Base-by-base conservation (phyloP, 2,329 filamentous ascomycete species). In the Aspergillus sp. region DNA sequence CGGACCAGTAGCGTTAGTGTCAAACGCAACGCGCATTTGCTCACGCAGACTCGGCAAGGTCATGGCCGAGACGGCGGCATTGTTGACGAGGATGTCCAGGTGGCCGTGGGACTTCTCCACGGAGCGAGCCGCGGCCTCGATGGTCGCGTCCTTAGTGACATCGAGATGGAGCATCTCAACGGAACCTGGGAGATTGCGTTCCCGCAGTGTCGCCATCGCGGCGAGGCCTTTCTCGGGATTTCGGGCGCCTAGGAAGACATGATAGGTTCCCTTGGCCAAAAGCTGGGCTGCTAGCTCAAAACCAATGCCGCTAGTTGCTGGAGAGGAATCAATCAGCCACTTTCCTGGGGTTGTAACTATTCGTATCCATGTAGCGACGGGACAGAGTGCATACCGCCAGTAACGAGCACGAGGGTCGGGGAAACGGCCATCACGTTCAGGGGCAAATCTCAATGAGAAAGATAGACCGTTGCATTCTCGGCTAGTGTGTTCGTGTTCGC, bases 1-100 rank as follows among this genome's bases (percentile, higher is more conserved):
- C 1, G 69, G 59, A 2, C 70, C 70, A 11, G 63, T 66, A 24
- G 73, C 68, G 49, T 75, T 74, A 22, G 69, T 70, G 26, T 74
- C 64, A 30, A 74, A 51, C 57, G 51, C 48, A 2, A 16, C 40
- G 20, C 45, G 55, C 49, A 55, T 47, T 33, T 48, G n/a, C 4
- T 48, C 41, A 1, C 55, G 53, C 20, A 53, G 50, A 2, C 42
- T 43, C 14, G 49, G 40, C 16, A 14, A 7, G 1, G 22, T 47
- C 45, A 47, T 43, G 17, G 35, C 17, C 7, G 40, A 11, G 14
- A 54, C 40, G 17, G 47, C 61, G 16, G 72, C 55, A 24, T 63
- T 63, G 51, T 68, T 65, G 35, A 65, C 63, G 9, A 70, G 67
- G 1, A 66, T 62, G 32, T 61, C 52, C 41, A 64, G 46, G n/a